A percentile compares a stretch with the other conserved stretches of the same genome.
Evolutionary conservation across 495 filamentous ascomycete species (phyloP).

Genomic region (Penicillium mononematosum): DNA sequence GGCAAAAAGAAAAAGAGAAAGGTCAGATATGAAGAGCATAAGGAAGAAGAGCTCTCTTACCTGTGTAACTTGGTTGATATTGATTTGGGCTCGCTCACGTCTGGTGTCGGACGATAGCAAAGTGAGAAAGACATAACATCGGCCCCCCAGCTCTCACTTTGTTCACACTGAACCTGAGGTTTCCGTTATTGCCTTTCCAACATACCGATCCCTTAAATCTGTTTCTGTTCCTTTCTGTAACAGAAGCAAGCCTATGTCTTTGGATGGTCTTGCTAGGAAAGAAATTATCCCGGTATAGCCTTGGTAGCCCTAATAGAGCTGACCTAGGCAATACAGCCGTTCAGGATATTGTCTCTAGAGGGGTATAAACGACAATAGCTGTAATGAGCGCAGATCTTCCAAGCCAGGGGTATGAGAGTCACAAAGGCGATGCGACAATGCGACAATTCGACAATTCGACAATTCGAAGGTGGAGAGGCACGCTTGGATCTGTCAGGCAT

Average conservation of each 20-base stretch:
- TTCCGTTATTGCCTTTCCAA: background rate
- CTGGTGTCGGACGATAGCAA: conserved; percentile 2
- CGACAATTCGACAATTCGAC: too few relatives aligned
- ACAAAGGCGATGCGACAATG: background rate
- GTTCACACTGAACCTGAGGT: background rate
- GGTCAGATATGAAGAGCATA: background rate
- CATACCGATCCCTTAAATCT: background rate
- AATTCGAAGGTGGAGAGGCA: background rate
- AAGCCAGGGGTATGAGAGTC: background rate
- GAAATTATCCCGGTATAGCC: background rate
- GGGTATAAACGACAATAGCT: background rate
- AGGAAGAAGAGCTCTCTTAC: conserved; percentile 1
- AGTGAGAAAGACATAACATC: conserved; percentile 13
- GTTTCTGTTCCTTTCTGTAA: background rate
- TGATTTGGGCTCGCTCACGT: background rate
- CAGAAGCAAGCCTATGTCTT: background rate
- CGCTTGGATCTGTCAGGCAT: background rate
- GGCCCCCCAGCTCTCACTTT: background rate
- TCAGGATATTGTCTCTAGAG: background rate
- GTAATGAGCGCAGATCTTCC: too few relatives aligned
- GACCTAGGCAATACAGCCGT: background rate
- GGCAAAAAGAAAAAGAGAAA: background rate
- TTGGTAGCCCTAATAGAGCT: background rate
- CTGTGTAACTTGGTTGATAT: background rate
- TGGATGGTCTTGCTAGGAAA: background rate